Base-by-base conservation (phyloP, 129 eudicot species). In the Logfia minima region DNA sequence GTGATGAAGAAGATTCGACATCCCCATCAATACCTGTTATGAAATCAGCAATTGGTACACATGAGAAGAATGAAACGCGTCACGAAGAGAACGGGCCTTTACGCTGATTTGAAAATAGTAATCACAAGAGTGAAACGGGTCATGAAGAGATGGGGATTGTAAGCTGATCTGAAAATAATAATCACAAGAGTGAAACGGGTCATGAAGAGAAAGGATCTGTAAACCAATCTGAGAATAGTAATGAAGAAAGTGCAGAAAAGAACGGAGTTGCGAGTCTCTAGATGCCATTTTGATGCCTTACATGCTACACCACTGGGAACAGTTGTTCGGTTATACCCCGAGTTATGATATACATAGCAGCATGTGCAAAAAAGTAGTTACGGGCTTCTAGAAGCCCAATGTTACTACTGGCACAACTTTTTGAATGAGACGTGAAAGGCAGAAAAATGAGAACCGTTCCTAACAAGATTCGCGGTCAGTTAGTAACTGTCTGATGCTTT, bases 1-100 rank as follows among this genome's bases (percentile, higher is more conserved):
- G 98, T 71, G 99, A 94, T 52, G 98, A 94, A 82, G 98, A 94
- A 86, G 98, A 94, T 83, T 83, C 97, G 28, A 88, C 96, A 43
- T 84, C 96, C 51, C 92, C 90, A 56, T 75, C 85, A 4, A 66
- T 74, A 63, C 90, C 98, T 52, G 35, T 64, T 29, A 87, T 82
- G 71, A 88, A 87, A 68, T 41, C 80, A 81, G 75, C 78, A 18
- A 78, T 61, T 58, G 79, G 79, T 66, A 34, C 84, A 4, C 71
- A 74, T 53, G 71, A 35, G 14, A 62, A 34, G 13, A 64, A 59
- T 53, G 86, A 75, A 59, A 60, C 24, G 31, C 78, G 53, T 45
- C 65, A 55, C 55, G 76, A 52, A 8, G 75, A 79, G 24, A 75
- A 82, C 3, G 84, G 75, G 73, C 48, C 69, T 17, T 62, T 21